phyloP scores from a whole-genome alignment of 2,329 filamentous ascomycete species.

The Pseudogymnoascus sp. region DNA sequence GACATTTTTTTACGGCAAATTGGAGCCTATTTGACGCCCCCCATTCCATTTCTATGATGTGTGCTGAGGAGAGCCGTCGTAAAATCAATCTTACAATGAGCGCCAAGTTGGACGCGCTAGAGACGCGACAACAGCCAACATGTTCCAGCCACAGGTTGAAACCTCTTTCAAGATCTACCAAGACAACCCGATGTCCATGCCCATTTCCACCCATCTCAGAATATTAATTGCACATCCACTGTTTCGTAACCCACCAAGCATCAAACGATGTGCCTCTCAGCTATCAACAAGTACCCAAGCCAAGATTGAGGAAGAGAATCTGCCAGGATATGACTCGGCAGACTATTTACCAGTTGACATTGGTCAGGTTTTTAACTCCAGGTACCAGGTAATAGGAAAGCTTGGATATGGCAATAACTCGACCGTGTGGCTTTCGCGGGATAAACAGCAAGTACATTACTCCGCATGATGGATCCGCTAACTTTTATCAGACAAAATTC shows the following conservation, averaged over 20 bases:
- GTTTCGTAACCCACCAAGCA: background rate
- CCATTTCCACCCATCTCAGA: background rate
- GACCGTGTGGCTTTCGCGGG: conserved; percentile 17
- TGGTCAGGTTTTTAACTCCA: conserved; percentile 17
- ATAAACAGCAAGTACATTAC: background rate
- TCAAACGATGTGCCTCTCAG: background rate
- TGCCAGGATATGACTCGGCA: background rate
- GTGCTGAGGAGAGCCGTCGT: no score
- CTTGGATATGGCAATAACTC: conserved; percentile 18
- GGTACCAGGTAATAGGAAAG: conserved; percentile 21
- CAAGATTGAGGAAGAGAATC: background rate
- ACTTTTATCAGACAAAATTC: background rate
- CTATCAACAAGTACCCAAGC: background rate
- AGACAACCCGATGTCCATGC: background rate
- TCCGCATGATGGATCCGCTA: background rate
- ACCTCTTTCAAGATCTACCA: background rate
- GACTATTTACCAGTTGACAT: conserved; percentile 18
- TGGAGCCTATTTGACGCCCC: no score
- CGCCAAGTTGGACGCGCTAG: no score
- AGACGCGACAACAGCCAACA: no score
- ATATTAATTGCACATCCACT: background rate
- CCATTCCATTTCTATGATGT: no score
- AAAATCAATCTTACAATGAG: no score
- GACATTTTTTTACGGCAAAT: no score
- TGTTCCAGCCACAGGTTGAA: no score